These are phyloP conservation scores for Pichia insulana DNA, from an alignment of 805 yeast species.

Conservation along the genomic window DNA sequence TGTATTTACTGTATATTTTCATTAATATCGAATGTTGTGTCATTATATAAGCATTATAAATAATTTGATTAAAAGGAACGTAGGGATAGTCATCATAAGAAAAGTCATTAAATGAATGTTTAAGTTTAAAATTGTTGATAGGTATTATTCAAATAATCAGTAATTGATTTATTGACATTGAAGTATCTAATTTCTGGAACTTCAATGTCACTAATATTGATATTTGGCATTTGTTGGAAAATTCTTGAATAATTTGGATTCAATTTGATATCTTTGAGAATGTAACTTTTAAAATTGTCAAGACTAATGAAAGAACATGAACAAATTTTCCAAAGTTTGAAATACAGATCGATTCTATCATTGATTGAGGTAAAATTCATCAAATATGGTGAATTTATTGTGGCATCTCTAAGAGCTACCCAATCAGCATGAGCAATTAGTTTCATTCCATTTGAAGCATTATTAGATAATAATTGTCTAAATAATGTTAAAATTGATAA, in stretches of 20 bases:
- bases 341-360: constrained; percentile 45
- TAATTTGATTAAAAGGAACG: no score
- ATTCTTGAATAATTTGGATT: constrained; percentile 33
- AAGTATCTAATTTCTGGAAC: constrained; percentile 33
- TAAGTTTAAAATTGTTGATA: constrained; percentile 10
- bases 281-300: constrained; percentile 37
- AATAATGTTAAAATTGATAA: constrained; percentile 40
- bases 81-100: no score
- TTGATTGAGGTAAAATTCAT: constrained; percentile 24
- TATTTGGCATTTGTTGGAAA: constrained; percentile 30
- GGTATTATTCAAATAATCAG: constrained; percentile 23
- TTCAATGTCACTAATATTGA: constrained; percentile 30
- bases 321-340: constrained; percentile 44
- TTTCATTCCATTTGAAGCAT: constrained; percentile 42
- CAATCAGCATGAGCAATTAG: constrained; percentile 79
- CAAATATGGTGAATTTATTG: constrained; percentile 38
- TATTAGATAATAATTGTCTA: constrained; percentile 30
- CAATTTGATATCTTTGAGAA: constrained; percentile 37
- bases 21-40: constrained; percentile 20
- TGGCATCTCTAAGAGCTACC: constrained; percentile 76
- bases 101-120: no score
- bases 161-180: constrained; percentile 25
- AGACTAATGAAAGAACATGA: constrained; percentile 40
- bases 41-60: no score
- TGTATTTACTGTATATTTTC: no score